Base-by-base conservation (phyloP, 805 yeast species). In the Nadsonia fulvescens region DNA sequence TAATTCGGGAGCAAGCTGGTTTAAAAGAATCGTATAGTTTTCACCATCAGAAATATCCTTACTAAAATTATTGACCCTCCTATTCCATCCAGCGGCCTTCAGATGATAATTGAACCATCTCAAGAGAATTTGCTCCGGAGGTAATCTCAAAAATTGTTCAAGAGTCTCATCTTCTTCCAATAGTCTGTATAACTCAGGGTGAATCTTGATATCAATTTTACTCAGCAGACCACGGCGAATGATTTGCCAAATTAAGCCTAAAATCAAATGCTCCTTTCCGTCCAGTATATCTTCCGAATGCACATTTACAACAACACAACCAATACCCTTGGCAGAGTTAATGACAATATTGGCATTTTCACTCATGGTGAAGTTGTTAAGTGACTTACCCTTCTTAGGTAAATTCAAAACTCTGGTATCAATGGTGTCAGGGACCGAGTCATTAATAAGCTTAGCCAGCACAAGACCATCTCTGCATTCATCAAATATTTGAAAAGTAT, bases 261-360 rank as follows among this genome's bases (percentile, higher is more conserved):
- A 57, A 34, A 89, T 79, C 49, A 89, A 64, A 53, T 86, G 96
- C 54, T 89, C 98, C 40, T 77, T 79, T 44, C 98, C 98, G 42
- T 83, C 95, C 38, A 82, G 77, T 36, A 89, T 81, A 51, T 86
- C 96, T 49, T 89, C 96, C 8, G 96, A 77, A 42, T 86, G 96
- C 26, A 89, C 96, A 46, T 89, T 89, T 27, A 89, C 96, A 25
- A 89, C 96, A 31, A 89, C 77, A 62, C 95, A 86, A 12, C 98
- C 98, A 54, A 89, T 89, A 28, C 96, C 98, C 56, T 89, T 89
- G 15, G 98, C 98, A 3, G 98, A 89, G 53, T 89, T 89, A 54
- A 89, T 79, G 19, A 89, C 96, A 38, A 89, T 83, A 54, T 89
- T 89, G 28, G 96, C 94, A 53, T 89, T 89, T 56, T 89, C 98